A percentile compares a stretch with the other conserved stretches of the same genome.
Evolutionary conservation across 2,329 filamentous ascomycete species (phyloP).

Genomic region (Cladosporium sp.): DNA sequence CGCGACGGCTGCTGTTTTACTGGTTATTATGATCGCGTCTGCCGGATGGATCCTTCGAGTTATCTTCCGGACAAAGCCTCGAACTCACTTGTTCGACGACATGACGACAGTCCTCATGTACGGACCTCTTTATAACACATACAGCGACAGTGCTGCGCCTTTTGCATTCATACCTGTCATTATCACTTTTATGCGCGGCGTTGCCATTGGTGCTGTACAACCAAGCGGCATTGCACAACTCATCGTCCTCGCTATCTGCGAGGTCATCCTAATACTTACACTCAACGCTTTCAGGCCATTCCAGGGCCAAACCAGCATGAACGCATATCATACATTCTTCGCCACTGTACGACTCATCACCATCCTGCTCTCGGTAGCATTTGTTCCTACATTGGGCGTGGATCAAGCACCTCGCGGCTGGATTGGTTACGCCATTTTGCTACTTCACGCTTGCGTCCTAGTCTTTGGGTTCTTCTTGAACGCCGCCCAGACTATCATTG

Average conservation of each 20-base stretch:
- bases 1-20: slow-evolving; percentile 71
- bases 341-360: slow-evolving; percentile 73
- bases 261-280: slow-evolving; percentile 85
- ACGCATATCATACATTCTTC: slow-evolving; percentile 88
- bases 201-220: slow-evolving; percentile 90
- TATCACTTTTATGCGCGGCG: slow-evolving; percentile 79
- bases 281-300: slow-evolving; percentile 89
- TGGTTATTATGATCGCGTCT: slow-evolving; percentile 72
- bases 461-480: slow-evolving; percentile 93
- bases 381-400: slow-evolving; percentile 79
- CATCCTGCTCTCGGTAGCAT: slow-evolving; percentile 58
- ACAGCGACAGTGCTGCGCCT: slow-evolving; percentile 86
- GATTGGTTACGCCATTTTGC: slow-evolving; percentile 89
- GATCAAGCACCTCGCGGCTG: slow-evolving; percentile 81
- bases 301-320: slow-evolving; percentile 92
- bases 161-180: slow-evolving; percentile 87
- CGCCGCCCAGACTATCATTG: slow-evolving; percentile 83
- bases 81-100: slow-evolving; percentile 89
- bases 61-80: slow-evolving; percentile 77
- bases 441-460: slow-evolving; percentile 81
- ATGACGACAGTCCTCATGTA: slow-evolving; percentile 85
- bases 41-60: slow-evolving; percentile 77
- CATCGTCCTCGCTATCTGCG: slow-evolving; percentile 87
- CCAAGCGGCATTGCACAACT: slow-evolving; percentile 91
- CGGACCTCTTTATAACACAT: slow-evolving; percentile 95